Base-by-base conservation (phyloP, 2,329 filamentous ascomycete genomes). In the Pyricularia sp. region DNA sequence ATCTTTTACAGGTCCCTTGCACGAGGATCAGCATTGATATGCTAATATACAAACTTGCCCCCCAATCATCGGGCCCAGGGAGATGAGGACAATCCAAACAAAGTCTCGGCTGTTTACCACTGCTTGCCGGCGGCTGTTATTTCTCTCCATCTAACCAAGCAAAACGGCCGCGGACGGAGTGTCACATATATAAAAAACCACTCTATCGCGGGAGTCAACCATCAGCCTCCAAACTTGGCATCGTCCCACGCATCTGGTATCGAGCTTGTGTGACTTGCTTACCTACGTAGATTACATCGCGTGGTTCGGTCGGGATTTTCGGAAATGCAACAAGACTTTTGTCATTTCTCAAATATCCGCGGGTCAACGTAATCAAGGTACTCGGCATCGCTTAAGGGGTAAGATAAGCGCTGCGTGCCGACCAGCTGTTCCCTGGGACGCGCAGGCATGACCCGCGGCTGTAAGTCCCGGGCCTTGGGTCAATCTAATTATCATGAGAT, bases 191-290 rank as follows among this genome's bases (percentile, higher is more conserved):
- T 9, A 26, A n/a, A 17, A n/a, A 17, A 25, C 25, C 25, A 61
- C 23, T 28, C 58, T 61, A 61, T 28, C 58, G 28, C 58, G 58
- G 58, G 23, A 12, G 4, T 61, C 10, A 17, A 28, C 42, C 58
- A 61, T 61, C 58, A 61, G 58, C 58, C 58, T 61, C 58, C 58
- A 61, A 61, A 61, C 58, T 61, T 61, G 58, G 58, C 58, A 61
- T 61, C 58, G 20, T 55, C 5, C 17, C 42, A 55, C 6, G 42
- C 42, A n/a, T 55, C 42, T 20, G 42, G 42, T 55, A 55, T 55
- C 20, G 20, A n/a, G 42, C 42, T 55, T 55, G 9, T 55, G 42
- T n/a, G 42, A 55, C 7, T 55, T 55, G 20, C 42, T 55, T 55
- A 55, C 42, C 20, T 55, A 55, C 20, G 7, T 55, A 55, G 42